Conservation (phyloP, 768 basidiomycete species). For the Suillus sp. region DNA sequence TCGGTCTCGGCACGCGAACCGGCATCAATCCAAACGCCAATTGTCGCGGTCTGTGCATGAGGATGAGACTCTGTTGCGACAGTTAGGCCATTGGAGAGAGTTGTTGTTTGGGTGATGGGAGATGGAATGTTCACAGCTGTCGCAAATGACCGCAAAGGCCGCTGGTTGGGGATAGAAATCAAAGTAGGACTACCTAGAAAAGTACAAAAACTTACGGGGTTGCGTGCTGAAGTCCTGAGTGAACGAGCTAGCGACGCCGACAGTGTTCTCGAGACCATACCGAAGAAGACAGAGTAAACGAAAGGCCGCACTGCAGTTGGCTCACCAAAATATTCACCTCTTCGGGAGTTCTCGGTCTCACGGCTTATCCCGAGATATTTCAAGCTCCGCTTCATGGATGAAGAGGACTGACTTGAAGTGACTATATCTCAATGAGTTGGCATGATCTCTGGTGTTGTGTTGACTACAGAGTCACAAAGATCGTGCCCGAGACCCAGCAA, state of each 20-base stretch:
- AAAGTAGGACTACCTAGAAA: background rate
- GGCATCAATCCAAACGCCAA: slow-evolving; percentile 99
- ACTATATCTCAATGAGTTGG: background rate
- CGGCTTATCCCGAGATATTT: slow-evolving; percentile 27
- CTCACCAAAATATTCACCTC: slow-evolving; percentile 21
- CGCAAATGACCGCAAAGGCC: slow-evolving; percentile 69
- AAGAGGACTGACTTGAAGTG: background rate
- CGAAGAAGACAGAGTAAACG: slow-evolving; percentile 26
- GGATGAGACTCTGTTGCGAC: slow-evolving; percentile 91
- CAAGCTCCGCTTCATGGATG: slow-evolving; percentile 22
- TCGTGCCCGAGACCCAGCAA: background rate
- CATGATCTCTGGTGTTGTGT: background rate
- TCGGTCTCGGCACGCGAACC: slow-evolving; percentile 96
- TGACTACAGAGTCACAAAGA: background rate
- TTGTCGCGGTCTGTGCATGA: slow-evolving; percentile 95
- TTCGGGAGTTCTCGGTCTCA: slow-evolving; percentile 35
- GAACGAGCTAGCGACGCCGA: slow-evolving; percentile 46
- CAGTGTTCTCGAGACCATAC: slow-evolving; percentile 50
- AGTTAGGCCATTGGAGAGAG: slow-evolving; percentile 92
- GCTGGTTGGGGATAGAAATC: slow-evolving; percentile 33
- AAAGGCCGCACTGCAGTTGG: slow-evolving; percentile 4
- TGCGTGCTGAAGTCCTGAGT: slow-evolving; percentile 41
- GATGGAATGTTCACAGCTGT: slow-evolving; percentile 64
- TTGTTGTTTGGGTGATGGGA: slow-evolving; percentile 89
- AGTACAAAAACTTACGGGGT: slow-evolving; percentile 32